Conservation (phyloP, 306 rosid genomes). For the Corylus avellana region DNA sequence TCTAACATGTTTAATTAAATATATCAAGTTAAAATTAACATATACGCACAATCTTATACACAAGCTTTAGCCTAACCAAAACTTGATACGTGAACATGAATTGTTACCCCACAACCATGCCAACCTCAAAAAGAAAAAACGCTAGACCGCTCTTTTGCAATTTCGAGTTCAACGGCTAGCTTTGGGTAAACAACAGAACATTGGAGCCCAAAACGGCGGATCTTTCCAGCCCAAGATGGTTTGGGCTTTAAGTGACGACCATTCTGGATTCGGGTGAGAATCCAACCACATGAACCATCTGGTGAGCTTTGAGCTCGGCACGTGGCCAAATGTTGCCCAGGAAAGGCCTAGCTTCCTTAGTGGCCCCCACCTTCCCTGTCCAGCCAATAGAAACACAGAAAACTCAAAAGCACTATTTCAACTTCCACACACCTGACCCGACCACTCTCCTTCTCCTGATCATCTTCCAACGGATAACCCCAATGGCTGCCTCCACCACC, state of each 20-base stretch:
- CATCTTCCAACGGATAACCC: conserved; percentile 40
- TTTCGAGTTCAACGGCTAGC: too few relatives aligned
- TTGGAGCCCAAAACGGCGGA: not conserved
- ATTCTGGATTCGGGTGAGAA: not conserved
- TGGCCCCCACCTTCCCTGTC: conserved; percentile 24
- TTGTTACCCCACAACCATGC: too few relatives aligned
- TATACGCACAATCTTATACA: too few relatives aligned
- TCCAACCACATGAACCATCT: too few relatives aligned
- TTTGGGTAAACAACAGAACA: too few relatives aligned
- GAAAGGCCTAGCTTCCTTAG: not conserved
- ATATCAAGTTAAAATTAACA: too few relatives aligned
- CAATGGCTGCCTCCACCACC: conserved; percentile 70
- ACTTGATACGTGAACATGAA: too few relatives aligned
- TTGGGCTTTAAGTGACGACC: conserved; percentile 1
- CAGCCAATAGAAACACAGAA: conserved; percentile 29
- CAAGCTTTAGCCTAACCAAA: too few relatives aligned
- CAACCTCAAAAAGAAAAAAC: too few relatives aligned
- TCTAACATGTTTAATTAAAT: too few relatives aligned
- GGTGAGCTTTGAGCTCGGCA: not conserved
- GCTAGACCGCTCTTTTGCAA: too few relatives aligned
- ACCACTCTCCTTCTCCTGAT: not conserved
- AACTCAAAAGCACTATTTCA: not conserved
- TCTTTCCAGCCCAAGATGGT: not conserved
- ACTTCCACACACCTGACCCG: conserved; percentile 20
- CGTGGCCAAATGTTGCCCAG: conserved; percentile 23